These are phyloP conservation scores for Pseudocercospora pini-densiflorae DNA, from an alignment of 2,329 filamentous ascomycete genomes.

Conservation along the genomic window DNA sequence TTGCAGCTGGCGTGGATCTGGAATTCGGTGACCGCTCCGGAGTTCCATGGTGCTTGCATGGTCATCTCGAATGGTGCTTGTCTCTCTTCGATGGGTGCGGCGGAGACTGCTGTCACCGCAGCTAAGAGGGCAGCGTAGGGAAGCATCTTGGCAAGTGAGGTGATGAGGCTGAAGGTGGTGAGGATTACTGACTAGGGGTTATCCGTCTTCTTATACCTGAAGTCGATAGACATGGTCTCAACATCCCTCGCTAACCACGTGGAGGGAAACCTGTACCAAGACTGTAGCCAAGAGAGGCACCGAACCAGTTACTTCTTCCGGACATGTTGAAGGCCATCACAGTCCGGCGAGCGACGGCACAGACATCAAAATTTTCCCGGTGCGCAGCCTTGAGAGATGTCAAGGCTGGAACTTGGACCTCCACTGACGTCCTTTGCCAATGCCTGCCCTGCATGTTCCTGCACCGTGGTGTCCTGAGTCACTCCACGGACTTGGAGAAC, in stretches of 20 bases:
- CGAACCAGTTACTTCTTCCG: not conserved
- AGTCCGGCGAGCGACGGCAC: not conserved
- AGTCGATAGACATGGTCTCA: not conserved
- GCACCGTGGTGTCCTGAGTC: constrained; percentile 1
- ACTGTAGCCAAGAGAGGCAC: constrained; percentile 10
- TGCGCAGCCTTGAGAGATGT: not conserved
- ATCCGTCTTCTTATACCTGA: not conserved
- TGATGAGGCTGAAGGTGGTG: not conserved
- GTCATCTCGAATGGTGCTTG: constrained; percentile 23
- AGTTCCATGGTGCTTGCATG: constrained; percentile 25
- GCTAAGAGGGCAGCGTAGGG: constrained; percentile 17
- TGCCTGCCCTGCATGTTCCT: not conserved
- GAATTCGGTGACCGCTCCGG: constrained; percentile 47
- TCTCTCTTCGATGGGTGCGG: constrained; percentile 23
- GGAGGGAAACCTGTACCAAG: constrained; percentile 11
- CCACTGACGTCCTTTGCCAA: constrained; percentile 1
- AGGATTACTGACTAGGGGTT: not conserved
- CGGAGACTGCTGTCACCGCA: constrained; percentile 21
- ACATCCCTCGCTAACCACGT: constrained; percentile 9
- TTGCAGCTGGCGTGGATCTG: constrained; percentile 71
- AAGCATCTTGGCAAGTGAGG: constrained; percentile 14
- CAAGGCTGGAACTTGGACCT: not conserved
- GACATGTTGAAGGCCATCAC: constrained; percentile 3
- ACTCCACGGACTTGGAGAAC: not conserved
- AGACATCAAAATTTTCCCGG: not conserved